Evolutionary conservation across 768 basidiomycete species (phyloP).

Genomic region (Hirschioporus abietinus): DNA sequence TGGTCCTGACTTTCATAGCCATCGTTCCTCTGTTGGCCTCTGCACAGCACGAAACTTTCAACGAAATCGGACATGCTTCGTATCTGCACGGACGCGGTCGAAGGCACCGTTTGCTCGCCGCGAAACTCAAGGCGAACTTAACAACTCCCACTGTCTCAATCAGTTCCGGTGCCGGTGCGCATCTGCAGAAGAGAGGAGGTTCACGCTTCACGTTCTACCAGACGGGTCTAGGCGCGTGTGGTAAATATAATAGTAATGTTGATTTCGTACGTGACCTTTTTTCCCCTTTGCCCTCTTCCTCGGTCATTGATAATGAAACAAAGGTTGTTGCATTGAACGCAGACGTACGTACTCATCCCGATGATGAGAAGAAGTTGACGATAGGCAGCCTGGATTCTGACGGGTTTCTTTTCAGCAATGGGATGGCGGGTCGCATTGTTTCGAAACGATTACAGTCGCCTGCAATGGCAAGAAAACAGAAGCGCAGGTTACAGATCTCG

Average conservation of each 20-base stretch:
- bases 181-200: not conserved
- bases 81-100: not conserved
- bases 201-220: constrained; percentile 2
- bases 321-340: constrained; percentile 9
- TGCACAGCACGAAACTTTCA: not conserved
- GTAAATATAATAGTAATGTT: not conserved
- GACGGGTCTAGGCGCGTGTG: constrained; percentile 1
- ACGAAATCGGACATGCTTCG: not conserved
- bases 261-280: not conserved
- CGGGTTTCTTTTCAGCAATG: constrained; percentile 12
- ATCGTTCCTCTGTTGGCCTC: not conserved
- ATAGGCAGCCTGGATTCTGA: not conserved
- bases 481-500: constrained; percentile 29
- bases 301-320: not conserved
- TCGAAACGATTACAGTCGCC: constrained; percentile 28
- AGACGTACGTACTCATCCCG: constrained; percentile 4
- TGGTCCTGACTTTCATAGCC: not conserved
- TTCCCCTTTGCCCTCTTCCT: not conserved
- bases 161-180: too few species aligned
- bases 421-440: constrained; percentile 30
- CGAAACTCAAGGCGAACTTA: not conserved
- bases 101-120: not conserved
- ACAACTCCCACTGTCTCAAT: not conserved
- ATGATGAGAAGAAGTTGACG: not conserved
- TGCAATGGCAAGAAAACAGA: constrained; percentile 29